phyloP scores from a whole-genome alignment of 2,329 filamentous ascomycete species.

The Fusarium piperis region DNA sequence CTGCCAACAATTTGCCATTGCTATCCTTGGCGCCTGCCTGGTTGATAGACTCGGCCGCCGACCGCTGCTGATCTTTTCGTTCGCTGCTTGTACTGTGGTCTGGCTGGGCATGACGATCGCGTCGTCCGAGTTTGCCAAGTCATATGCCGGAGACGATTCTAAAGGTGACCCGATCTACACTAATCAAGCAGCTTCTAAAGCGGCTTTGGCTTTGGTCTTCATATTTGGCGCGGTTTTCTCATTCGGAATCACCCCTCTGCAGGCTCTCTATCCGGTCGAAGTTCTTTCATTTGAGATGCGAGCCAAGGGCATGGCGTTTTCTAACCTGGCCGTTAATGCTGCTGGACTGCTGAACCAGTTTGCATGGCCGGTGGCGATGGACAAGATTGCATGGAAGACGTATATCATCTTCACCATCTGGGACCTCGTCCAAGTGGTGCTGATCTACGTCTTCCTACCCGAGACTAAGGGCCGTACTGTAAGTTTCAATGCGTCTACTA shows the following conservation, averaged over 20 bases:
- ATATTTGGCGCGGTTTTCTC: background rate
- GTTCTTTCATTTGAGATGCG: conserved; percentile 62
- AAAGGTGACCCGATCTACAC: background rate
- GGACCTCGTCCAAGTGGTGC: conserved; percentile 45
- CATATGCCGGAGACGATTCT: background rate
- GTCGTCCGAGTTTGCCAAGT: background rate
- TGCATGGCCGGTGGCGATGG: conserved; percentile 57
- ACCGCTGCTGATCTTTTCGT: conserved; percentile 58
- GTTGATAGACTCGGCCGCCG: conserved; percentile 58
- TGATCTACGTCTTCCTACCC: background rate
- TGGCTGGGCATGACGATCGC: background rate
- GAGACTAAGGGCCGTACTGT: background rate
- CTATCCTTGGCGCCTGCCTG: conserved; percentile 57
- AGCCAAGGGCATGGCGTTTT: conserved; percentile 64
- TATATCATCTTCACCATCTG: conserved; percentile 59
- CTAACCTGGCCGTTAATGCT: conserved; percentile 53
- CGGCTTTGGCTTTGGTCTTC: background rate
- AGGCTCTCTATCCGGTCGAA: conserved; percentile 59
- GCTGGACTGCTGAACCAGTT: conserved; percentile 58
- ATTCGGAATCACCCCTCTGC: background rate
- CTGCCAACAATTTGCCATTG: conserved; percentile 53
- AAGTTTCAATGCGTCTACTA: background rate
- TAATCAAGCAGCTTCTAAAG: background rate
- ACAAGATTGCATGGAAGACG: conserved; percentile 61
- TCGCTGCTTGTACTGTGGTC: conserved; percentile 11